Percentiles rank a stretch among this genome's conserved stretches.
phyloP scores from a whole-genome alignment of 257 asterid species.

The Prunella vulgaris region DNA sequence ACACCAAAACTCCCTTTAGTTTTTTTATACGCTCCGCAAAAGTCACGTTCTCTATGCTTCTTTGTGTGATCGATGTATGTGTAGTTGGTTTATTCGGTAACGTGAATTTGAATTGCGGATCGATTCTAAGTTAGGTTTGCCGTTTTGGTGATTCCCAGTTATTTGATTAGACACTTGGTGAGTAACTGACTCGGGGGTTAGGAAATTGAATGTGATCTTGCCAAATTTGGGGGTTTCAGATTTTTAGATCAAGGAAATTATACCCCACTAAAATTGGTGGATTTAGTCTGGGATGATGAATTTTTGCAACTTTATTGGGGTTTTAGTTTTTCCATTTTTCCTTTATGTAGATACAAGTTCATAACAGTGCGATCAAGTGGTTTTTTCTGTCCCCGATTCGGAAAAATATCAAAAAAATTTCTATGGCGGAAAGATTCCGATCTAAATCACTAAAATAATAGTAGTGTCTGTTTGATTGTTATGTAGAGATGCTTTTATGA shows the following conservation, averaged over 20 bases:
- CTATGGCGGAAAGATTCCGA: no score
- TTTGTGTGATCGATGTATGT: constrained; percentile 11
- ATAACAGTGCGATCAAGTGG: no score
- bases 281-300: no score
- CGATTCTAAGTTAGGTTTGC: not conserved
- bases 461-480: not conserved
- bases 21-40: constrained; percentile 24
- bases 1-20: constrained; percentile 27
- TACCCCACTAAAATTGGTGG: constrained; percentile 16
- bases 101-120: not conserved
- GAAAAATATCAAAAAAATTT: no score
- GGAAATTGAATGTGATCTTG: no score
- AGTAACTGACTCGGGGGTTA: no score
- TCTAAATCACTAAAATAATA: not conserved
- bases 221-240: constrained; percentile 15
- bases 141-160: no score
- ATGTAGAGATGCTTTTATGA: not conserved
- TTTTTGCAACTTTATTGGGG: no score
- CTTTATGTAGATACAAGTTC: no score
- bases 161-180: no score
- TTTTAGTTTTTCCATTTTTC: no score
- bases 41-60: constrained; percentile 16
- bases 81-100: not conserved
- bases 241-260: constrained; percentile 32
- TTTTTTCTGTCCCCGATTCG: no score